Conservation (phyloP, 1,139 yeast species). For the Saccharomyces hybrid region DNA sequence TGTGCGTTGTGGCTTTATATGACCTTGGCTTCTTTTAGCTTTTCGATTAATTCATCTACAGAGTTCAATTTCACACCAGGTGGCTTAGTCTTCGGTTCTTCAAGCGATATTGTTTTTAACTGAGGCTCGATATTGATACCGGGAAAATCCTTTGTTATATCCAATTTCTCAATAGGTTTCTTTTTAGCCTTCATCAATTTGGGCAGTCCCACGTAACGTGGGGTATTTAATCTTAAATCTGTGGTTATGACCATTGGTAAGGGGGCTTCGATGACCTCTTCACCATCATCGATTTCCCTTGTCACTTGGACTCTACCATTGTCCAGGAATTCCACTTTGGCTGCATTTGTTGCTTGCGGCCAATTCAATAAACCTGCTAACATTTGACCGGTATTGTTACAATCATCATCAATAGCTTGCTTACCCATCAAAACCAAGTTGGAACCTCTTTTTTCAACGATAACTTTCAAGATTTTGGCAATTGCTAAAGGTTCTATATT, state of each 20-base stretch:
- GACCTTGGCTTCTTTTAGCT: conserved; percentile 66
- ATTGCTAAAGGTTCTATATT: conserved; percentile 83
- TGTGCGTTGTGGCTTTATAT: conserved; percentile 29
- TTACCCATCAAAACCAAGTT: conserved; percentile 86
- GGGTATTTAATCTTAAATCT: conserved; percentile 87
- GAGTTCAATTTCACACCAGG: conserved; percentile 74
- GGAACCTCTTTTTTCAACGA: conserved; percentile 62
- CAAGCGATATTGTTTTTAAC: conserved; percentile 62
- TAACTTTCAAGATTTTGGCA: conserved; percentile 72
- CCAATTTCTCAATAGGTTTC: conserved; percentile 69
- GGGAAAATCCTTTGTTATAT: conserved; percentile 48
- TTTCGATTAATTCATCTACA: conserved; percentile 75
- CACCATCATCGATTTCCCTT: conserved; percentile 93
- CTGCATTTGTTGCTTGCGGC: conserved; percentile 98
- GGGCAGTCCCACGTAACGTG: conserved; percentile 88
- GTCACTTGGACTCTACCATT: conserved; percentile 63
- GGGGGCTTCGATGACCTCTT: conserved; percentile 69
- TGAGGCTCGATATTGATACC: conserved; percentile 59
- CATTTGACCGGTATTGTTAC: conserved; percentile 96
- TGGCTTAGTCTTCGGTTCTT: conserved; percentile 77
- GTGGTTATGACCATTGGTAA: conserved; percentile 86
- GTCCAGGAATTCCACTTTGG: conserved; percentile 58
- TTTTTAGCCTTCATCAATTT: conserved; percentile 98
- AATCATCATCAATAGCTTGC: conserved; percentile 93
- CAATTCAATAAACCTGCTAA: conserved; percentile 88